Percentiles rank a stretch among this genome's conserved stretches.
phyloP scores from a whole-genome alignment of 2,329 filamentous ascomycete genomes.

The Curvularia sp. region DNA sequence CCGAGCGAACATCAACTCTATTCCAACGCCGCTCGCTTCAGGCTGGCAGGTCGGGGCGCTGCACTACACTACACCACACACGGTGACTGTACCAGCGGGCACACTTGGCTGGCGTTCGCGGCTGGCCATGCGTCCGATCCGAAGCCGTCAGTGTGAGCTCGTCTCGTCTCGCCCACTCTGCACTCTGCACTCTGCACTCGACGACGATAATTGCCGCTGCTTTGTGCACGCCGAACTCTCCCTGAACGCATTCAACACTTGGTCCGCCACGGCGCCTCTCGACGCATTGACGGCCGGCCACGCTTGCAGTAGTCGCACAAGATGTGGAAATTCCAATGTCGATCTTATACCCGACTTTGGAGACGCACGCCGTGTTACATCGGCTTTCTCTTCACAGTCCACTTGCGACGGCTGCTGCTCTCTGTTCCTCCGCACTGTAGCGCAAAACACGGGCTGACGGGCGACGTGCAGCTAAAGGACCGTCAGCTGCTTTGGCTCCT shows the following conservation, averaged over 20 bases:
- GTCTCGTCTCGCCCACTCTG: too few species aligned
- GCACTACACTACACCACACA: too few species aligned
- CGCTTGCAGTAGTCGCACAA: constrained; percentile 30
- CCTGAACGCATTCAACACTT: constrained; percentile 13
- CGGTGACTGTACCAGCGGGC: neutral
- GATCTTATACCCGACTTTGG: constrained; percentile 27
- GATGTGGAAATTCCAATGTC: constrained; percentile 30
- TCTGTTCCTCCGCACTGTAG: constrained; percentile 19
- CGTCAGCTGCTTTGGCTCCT: constrained; percentile 39
- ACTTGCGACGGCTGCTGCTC: constrained; percentile 16
- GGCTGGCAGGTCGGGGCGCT: constrained; percentile 4
- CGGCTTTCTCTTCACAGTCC: constrained; percentile 29
- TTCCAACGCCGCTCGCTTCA: constrained; percentile 39
- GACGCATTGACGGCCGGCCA: constrained; percentile 19
- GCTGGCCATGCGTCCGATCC: neutral
- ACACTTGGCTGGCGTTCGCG: constrained; percentile 2
- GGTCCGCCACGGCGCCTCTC: constrained; percentile 13
- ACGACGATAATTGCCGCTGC: constrained; percentile 18
- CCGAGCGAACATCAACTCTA: constrained; percentile 48
- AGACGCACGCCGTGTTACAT: constrained; percentile 24
- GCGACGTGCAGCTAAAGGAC: constrained; percentile 39
- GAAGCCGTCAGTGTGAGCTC: constrained; percentile 6
- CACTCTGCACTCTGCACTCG: neutral
- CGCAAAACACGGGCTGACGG: constrained; percentile 34
- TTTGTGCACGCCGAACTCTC: constrained; percentile 21